Base-by-base conservation (phyloP, 75 land plant genomes). In the Pinus albicaulis region DNA sequence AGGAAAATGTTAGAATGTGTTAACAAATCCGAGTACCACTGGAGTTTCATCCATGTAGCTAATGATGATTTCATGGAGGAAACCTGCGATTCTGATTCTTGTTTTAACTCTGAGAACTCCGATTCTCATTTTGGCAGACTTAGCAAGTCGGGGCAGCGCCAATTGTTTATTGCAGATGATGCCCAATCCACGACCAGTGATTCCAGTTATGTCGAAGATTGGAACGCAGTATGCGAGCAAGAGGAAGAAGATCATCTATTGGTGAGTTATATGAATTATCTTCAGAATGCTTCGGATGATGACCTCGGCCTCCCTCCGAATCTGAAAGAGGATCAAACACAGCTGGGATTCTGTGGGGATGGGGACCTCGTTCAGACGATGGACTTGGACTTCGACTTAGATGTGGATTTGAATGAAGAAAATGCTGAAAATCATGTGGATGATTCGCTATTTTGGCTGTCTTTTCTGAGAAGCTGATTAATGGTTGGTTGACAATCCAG, bases 101-200 rank as follows among this genome's bases (percentile, higher is more conserved):
- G 34, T 65, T 64, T 64, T 0, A 17, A 15, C 19, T 36, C 41
- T 34, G 17, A 6, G 16, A 26, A 25, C 3, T 25, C 44, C 6
- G 12, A 26, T 25, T 25, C 5, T 62, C 0, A 11, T 36, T 28
- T 48, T 44, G 34, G 19, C 3, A 14, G 19, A 26, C 1, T 26
- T 3, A 62, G 14, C 28, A 24, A 62, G 26, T 11, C 26, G 64
- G 44, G 6, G 17, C 2, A 64, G 11, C 1, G 34, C 10, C 20
- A 64, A 24, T 12, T 64, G 68, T 64, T 64, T 64, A 31, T 64
- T 4, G 68, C 44, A 31, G 69, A 65, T 36, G 69, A 65, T 65
- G 69, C 22, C 31, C 10, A 31, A 28, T 65, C 69, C 28, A 65
- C 69, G 36, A 36, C 69, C 1, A 65, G 48, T 34, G 17, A 28